Evolutionary conservation across 495 filamentous ascomycete genomes (phyloP), one percentile per base, ranked within the genome.

Genomic region (Hypomontagnella monticulosa): DNA sequence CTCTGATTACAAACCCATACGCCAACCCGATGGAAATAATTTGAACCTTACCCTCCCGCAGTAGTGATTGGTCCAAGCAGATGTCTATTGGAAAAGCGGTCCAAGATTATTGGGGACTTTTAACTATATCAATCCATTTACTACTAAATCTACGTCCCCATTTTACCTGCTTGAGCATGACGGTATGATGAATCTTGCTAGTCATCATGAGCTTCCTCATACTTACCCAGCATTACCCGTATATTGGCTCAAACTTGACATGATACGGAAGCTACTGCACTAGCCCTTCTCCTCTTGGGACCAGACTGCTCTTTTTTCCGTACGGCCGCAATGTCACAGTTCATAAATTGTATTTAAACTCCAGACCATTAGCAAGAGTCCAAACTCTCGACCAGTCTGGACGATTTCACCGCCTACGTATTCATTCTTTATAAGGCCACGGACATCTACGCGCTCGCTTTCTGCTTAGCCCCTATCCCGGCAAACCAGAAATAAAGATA

Each of bases 401-500:
- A 12, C 3, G 43, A 50, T 27, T 33, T 50, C 4, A 50, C 46
- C 4, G 38, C 40, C 0, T 37, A 40, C 37, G 19, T 18, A 18
- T 50, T 55, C 34, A 30, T 41, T 59, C 41, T 63, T 50, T 61
- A 52, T 66, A 51, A 67, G 20, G 46, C 36, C 4, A 40, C 59
- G n/a, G 32, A 6, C 19, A 3, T 15, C 14, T 23, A 12, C 34
- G 33, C 32, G 11, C 41, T 53, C n/a, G 9, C 15, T 58, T 15
- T 36, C 9, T 4, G n/a, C n/a, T 14, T 19, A 8, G 6, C 23
- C 15, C n/a, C n/a, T 34, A 19, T 20, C 11, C 6, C 40, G 11
- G 18, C 53, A 44, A 32, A 12, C 23, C 14, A 40, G 27, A 36
- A 49, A 41, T 16, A 4, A 50, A 16, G 2, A 42, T 42, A 47